Conservation (phyloP, 73 alveolate species). For the Blepharisma japonicum region DNA sequence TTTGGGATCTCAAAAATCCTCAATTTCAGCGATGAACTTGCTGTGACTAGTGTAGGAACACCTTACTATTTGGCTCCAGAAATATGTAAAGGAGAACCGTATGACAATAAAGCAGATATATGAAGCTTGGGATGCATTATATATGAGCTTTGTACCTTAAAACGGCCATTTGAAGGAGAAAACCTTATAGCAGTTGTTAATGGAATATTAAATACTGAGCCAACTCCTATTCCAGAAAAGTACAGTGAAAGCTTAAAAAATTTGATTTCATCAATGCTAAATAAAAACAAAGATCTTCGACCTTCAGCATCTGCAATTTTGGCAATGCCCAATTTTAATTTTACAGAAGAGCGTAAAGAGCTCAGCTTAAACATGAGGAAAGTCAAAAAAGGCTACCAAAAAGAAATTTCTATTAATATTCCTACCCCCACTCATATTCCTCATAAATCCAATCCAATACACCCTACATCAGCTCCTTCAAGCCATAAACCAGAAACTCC, state of each 20-base stretch:
- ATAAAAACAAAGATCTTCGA: background rate
- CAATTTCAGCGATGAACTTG: conserved; percentile 42
- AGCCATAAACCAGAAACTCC: background rate
- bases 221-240: conserved; percentile 30
- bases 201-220: conserved; percentile 50
- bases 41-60: conserved; percentile 70
- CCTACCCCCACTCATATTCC: background rate
- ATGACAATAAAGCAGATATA: conserved; percentile 77
- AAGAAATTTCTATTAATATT: conserved; percentile 29
- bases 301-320: conserved; percentile 3
- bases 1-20: conserved; percentile 73
- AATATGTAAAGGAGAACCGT: conserved; percentile 59
- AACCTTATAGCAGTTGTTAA: conserved; percentile 67
- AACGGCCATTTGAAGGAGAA: conserved; percentile 82
- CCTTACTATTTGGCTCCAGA: conserved; percentile 88
- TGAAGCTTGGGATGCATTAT: conserved; percentile 87
- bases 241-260: conserved; percentile 29
- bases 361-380: background rate
- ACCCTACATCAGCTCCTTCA: background rate
- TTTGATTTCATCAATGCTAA: background rate
- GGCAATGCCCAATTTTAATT: no score
- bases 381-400: background rate
- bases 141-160: conserved; percentile 78
- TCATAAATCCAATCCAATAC: background rate
- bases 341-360: no score